These are phyloP conservation scores for Acacia melanoxylon DNA, from an alignment of 306 rosid genomes.

Conservation along the genomic window DNA sequence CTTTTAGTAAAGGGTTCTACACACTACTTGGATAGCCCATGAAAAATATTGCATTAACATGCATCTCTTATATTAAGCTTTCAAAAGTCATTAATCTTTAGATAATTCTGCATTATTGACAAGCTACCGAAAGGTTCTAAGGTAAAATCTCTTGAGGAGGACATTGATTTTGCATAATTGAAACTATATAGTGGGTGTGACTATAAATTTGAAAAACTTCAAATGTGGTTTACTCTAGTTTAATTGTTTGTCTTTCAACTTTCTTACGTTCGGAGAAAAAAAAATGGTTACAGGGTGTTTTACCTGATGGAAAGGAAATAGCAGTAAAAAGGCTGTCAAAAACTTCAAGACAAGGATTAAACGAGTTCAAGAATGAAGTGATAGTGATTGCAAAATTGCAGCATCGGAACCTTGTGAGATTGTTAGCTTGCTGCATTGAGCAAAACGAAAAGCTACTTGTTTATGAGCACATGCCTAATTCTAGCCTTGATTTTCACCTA, in stretches of 20 bases:
- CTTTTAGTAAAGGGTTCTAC: neutral
- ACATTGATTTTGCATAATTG: neutral
- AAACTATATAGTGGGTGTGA: neutral
- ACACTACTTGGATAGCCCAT: neutral
- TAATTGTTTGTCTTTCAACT: neutral
- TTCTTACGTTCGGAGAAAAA: neutral
- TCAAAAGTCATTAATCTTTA: neutral
- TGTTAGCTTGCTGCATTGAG: constrained; percentile 60
- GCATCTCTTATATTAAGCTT: neutral
- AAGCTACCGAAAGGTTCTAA: neutral
- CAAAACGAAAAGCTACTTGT: constrained; percentile 65
- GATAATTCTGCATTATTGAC: neutral
- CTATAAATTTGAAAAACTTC: neutral
- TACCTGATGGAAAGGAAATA: constrained; percentile 39
- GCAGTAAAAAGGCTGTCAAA: constrained; percentile 52
- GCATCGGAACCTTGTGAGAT: constrained; percentile 68
- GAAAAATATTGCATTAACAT: neutral
- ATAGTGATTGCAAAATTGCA: constrained; percentile 65
- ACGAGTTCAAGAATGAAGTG: constrained; percentile 50
- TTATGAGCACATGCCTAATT: constrained; percentile 70
- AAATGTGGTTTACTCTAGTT: neutral
- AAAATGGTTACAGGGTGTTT: constrained; percentile 28
- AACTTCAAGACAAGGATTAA: constrained; percentile 38
- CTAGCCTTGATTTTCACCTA: constrained; percentile 59
- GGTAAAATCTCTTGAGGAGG: neutral